These are phyloP conservation scores for Solanum stenotomum DNA, from an alignment of 257 asterid species.

Conservation along the genomic window DNA sequence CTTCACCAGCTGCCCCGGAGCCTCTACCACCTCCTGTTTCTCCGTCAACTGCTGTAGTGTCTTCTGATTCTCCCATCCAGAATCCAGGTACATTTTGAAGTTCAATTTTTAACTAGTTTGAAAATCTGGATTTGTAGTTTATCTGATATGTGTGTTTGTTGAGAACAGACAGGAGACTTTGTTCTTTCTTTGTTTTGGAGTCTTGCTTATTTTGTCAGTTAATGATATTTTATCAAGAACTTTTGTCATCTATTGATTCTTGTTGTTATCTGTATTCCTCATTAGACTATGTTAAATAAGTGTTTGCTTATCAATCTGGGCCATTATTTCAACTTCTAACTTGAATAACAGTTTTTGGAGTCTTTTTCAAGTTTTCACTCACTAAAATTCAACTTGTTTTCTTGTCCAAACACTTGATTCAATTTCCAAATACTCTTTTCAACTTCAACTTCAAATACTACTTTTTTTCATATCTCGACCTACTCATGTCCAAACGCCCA, in stretches of 20 bases:
- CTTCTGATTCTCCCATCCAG: conserved; percentile 30
- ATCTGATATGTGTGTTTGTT: conserved; percentile 7
- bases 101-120: background rate
- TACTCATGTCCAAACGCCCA: background rate
- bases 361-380: background rate
- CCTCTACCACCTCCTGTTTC: conserved; percentile 16
- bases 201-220: background rate
- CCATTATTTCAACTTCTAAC: background rate
- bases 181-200: background rate
- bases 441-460: background rate
- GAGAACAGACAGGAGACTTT: background rate
- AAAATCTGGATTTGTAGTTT: conserved; percentile 18
- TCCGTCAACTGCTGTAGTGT: conserved; percentile 6
- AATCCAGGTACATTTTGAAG: conserved; percentile 41
- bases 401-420: background rate
- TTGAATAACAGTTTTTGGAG: background rate
- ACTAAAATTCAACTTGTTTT: background rate
- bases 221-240: background rate
- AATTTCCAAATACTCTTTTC: background rate
- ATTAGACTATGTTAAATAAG: background rate
- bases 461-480: background rate
- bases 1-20: conserved; percentile 2
- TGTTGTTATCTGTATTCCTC: conserved; percentile 34
- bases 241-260: conserved; percentile 2
- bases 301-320: background rate